Evolutionary conservation across 345 rosid species (phyloP).

Genomic region (Lepidium aucheri): DNA sequence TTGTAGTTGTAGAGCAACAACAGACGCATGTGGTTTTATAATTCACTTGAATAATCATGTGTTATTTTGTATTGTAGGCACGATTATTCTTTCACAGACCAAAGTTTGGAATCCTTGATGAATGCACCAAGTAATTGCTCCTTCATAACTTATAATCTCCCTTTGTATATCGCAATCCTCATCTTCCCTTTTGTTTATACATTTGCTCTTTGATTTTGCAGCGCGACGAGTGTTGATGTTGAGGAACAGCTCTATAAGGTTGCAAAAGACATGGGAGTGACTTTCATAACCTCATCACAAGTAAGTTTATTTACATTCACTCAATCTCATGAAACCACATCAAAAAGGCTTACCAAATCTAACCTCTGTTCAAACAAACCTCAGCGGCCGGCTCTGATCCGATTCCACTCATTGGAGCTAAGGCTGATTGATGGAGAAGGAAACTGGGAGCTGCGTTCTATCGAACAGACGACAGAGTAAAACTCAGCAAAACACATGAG

Average conservation of each 20-base stretch:
- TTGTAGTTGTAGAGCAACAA: not conserved
- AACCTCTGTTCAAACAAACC: not conserved
- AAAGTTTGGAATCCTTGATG: slow-evolving; percentile 86
- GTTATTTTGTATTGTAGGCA: slow-evolving; percentile 45
- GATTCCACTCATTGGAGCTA: slow-evolving; percentile 73
- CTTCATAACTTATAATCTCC: not conserved
- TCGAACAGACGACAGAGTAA: slow-evolving; percentile 30
- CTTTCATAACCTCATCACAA: slow-evolving; percentile 90
- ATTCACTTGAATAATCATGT: not conserved
- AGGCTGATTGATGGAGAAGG: slow-evolving; percentile 95
- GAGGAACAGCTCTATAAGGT: slow-evolving; percentile 92
- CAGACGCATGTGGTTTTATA: not conserved
- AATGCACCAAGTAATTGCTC: slow-evolving; percentile 85
- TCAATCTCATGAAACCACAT: not conserved
- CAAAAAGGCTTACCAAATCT: not conserved
- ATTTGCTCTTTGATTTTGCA: slow-evolving; percentile 27
- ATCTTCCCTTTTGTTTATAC: not conserved
- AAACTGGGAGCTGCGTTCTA: slow-evolving; percentile 81
- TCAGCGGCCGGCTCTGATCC: slow-evolving; percentile 95
- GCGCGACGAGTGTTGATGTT: slow-evolving; percentile 93
- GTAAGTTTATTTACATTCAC: slow-evolving; percentile 28
- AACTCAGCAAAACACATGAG: not conserved
- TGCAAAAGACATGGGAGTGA: slow-evolving; percentile 76
- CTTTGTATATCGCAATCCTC: not conserved
- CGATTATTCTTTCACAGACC: slow-evolving; percentile 95